These are phyloP conservation scores for Aspergillus nidulans DNA, from an alignment of 495 filamentous ascomycete genomes.

Conservation along the genomic window DNA sequence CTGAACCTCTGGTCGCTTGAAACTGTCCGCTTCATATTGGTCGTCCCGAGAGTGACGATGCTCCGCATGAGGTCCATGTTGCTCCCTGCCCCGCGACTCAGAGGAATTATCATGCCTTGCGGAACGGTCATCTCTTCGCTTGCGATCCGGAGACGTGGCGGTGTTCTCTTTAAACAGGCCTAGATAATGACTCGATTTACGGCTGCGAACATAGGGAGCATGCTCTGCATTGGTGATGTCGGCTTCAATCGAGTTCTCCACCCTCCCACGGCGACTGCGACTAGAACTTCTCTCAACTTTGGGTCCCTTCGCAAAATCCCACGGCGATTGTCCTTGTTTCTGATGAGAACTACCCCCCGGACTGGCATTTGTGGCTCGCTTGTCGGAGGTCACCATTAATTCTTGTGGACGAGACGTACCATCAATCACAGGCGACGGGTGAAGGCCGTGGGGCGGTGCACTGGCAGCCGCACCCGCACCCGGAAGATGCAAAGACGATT, in stretches of 20 bases:
- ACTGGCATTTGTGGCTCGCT: slow-evolving; percentile 16
- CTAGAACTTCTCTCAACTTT: slow-evolving; percentile 38
- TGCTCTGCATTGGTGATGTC: slow-evolving; percentile 71
- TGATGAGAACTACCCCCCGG: slow-evolving; percentile 19
- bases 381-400: slow-evolving; percentile 19
- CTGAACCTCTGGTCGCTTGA: slow-evolving; percentile 9
- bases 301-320: slow-evolving; percentile 10
- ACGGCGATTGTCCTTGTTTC: slow-evolving; percentile 15
- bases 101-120: slow-evolving; percentile 26
- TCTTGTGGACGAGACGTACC: slow-evolving; percentile 16
- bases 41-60: slow-evolving; percentile 8
- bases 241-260: slow-evolving; percentile 82
- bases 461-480: slow-evolving; percentile 23
- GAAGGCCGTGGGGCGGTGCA: slow-evolving; percentile 22
- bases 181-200: slow-evolving; percentile 90
- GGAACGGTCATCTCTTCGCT: slow-evolving; percentile 35
- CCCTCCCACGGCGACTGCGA: slow-evolving; percentile 43
- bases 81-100: slow-evolving; percentile 16
- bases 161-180: slow-evolving; percentile 92
- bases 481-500: slow-evolving; percentile 19
- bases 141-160: slow-evolving; percentile 43
- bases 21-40: slow-evolving; percentile 1
- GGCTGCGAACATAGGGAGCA: slow-evolving; percentile 69
- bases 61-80: slow-evolving; percentile 8
- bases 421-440: slow-evolving; percentile 30